A percentile compares a stretch with the other conserved stretches of the same genome.
Conservation (phyloP, 352 stramenopile species). For the Peronospora destructor region DNA sequence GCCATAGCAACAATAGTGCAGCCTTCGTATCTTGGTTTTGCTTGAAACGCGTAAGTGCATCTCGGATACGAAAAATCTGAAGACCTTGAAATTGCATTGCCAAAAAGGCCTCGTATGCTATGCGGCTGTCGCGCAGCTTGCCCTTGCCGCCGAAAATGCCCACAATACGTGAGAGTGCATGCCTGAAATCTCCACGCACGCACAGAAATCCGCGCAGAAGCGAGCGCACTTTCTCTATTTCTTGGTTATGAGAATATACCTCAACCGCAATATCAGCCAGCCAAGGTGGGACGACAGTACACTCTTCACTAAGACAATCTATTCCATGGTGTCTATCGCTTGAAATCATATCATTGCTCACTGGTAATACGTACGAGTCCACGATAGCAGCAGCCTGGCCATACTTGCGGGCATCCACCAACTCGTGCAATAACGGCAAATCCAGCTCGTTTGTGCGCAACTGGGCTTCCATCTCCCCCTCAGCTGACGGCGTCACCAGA, state of each 20-base stretch:
- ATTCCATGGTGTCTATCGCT: slow-evolving; percentile 8
- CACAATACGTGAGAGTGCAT: slow-evolving; percentile 28
- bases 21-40: slow-evolving; percentile 33
- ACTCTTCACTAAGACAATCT: slow-evolving; percentile 1
- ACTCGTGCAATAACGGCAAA: slow-evolving; percentile 17
- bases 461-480: background rate
- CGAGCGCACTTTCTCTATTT: slow-evolving; percentile 41
- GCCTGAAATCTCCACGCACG: slow-evolving; percentile 26
- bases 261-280: slow-evolving; percentile 33
- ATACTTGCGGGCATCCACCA: slow-evolving; percentile 29
- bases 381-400: slow-evolving; percentile 31
- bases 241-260: slow-evolving; percentile 33
- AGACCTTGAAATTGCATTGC: slow-evolving; percentile 37
- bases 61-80: slow-evolving; percentile 35
- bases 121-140: slow-evolving; percentile 23
- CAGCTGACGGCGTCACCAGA: slow-evolving; percentile 6
- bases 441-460: slow-evolving; percentile 22
- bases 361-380: slow-evolving; percentile 19
- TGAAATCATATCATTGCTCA: slow-evolving; percentile 17
- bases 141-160: slow-evolving; percentile 19
- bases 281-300: slow-evolving; percentile 23
- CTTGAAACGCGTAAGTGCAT: slow-evolving; percentile 40
- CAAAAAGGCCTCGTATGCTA: slow-evolving; percentile 41
- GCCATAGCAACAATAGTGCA: slow-evolving; percentile 28
- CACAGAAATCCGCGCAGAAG: slow-evolving; percentile 39